Evolutionary conservation across 2,329 filamentous ascomycete genomes (phyloP).

Genomic region (Pleomassaria siparia): DNA sequence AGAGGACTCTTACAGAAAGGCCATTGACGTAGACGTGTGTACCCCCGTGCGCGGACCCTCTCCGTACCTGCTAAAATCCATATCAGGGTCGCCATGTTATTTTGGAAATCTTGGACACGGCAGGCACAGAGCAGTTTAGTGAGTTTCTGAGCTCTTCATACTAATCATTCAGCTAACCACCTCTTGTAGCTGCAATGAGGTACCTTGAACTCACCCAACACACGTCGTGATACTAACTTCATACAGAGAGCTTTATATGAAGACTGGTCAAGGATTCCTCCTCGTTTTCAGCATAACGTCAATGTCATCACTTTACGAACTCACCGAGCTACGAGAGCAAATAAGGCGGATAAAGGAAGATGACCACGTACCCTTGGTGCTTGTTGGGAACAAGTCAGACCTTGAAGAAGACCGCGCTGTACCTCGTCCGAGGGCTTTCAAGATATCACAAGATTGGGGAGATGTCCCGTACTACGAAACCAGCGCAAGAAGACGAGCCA

Average conservation of each 20-base stretch:
- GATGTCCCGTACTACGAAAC: conserved; percentile 89
- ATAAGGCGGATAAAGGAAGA: conserved; percentile 91
- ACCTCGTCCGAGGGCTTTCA: conserved; percentile 75
- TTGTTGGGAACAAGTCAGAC: conserved; percentile 90
- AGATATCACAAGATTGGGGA: conserved; percentile 83
- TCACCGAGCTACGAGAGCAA: conserved; percentile 80
- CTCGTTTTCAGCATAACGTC: conserved; percentile 92
- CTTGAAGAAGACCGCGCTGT: conserved; percentile 83
- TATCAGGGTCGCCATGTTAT: conserved; percentile 80
- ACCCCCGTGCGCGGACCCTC: neutral
- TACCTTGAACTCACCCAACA: conserved; percentile 16
- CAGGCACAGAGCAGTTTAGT: conserved; percentile 93
- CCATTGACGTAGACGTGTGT: conserved; percentile 78
- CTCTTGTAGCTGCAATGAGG: conserved; percentile 37
- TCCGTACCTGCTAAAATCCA: conserved; percentile 10
- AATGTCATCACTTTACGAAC: conserved; percentile 76
- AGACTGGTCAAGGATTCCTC: conserved; percentile 87
- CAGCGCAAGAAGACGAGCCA: conserved; percentile 77
- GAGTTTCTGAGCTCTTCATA: conserved; percentile 42
- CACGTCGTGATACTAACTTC: conserved; percentile 12
- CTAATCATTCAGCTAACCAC: conserved; percentile 16
- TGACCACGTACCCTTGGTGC: conserved; percentile 80
- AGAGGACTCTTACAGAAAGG: conserved; percentile 63
- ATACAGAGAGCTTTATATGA: conserved; percentile 65
- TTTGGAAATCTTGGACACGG: conserved; percentile 88